A percentile compares a stretch with the other conserved stretches of the same genome.
Evolutionary conservation across 1,284 basidiomycete genomes (phyloP).

Genomic region (Pseudomicrostroma phylloplanum): DNA sequence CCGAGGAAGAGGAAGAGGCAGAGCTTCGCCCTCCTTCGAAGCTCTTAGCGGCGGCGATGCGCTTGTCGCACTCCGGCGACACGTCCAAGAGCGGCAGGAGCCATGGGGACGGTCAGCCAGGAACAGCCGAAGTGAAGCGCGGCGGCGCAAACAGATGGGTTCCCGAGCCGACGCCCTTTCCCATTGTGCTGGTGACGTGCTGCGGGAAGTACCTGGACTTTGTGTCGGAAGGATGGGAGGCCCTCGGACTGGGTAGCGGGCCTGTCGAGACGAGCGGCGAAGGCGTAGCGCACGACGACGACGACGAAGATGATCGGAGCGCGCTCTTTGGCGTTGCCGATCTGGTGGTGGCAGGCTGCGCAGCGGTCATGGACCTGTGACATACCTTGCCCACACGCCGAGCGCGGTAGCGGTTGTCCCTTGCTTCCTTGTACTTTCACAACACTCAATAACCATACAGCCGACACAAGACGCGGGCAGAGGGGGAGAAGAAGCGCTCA

Average conservation of each 20-base stretch:
- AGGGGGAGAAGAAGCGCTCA: too few species aligned
- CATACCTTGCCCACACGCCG: too few species aligned
- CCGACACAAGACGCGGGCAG: too few species aligned
- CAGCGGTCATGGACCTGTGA: conserved; percentile 20
- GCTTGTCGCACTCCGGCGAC: too few species aligned
- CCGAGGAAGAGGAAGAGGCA: background rate
- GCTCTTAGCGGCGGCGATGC: background rate
- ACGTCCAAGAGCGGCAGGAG: background rate
- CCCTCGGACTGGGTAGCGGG: conserved; percentile 15
- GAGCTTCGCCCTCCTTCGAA: background rate
- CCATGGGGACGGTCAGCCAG: background rate
- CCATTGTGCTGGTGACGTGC: conserved; percentile 16
- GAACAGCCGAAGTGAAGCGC: too few species aligned
- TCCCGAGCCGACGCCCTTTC: conserved; percentile 16
- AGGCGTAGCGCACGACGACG: background rate
- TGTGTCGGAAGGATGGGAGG: conserved; percentile 22
- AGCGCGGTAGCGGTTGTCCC: background rate
- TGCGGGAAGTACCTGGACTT: conserved; percentile 12
- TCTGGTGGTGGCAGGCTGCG: conserved; percentile 19
- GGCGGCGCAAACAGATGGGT: background rate
- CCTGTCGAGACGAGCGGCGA: background rate
- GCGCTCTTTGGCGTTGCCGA: conserved; percentile 18
- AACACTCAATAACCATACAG: too few species aligned
- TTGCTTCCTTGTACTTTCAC: conserved; percentile 8
- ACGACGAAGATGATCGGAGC: background rate